Evolutionary conservation across 495 filamentous ascomycete genomes (phyloP), one percentile per base, ranked within the genome.

Genomic region (Podospora australis): DNA sequence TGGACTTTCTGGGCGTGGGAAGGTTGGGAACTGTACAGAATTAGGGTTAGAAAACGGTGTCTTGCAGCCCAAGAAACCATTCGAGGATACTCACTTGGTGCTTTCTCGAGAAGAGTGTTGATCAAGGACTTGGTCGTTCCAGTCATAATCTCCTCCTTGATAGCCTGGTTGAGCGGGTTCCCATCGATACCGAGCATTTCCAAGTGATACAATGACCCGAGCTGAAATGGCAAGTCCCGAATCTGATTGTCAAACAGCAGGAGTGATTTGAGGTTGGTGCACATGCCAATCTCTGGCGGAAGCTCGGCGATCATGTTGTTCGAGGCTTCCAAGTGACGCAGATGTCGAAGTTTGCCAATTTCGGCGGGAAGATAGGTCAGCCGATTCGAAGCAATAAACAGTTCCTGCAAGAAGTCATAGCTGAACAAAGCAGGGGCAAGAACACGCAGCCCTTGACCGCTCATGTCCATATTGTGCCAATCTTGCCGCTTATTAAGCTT

Each of bases 281-380:
- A 84, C 90, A 97, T 97, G 54, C 92, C 94, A 43, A 97, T 80
- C 73, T 99, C 91, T 14, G 86, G 80, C 5, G 92, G 92, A 6
- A 99, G 72, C 58, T 86, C 83, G 6, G 73, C 78, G 19, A 99
- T 71, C 14, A 89, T 77, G 58, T 99, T 99, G 62, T 84, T 78
- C 0, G 94, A 96, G 4, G 90, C 74, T 66, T 99, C 90, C 21
- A 99, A 78, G 52, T 84, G 77, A 13, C 73, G 83, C 40, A 99
- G 69, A 36, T 82, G 78, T 49, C 89, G 80, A 46, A 99, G 74
- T 52, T 81, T 74, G 19, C 92, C 89, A 63, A 99, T 86, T 6
- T 81, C 69, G 20, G 84, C 63, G 13, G 91, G 88, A 1, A 99
- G 69, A 36, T 70, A 71, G 13, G 81, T 80, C 29, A 99, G 73